Evolutionary conservation across 352 stramenopile genomes (phyloP), one percentile per base, ranked within the genome.

Genomic region (Porosira glacialis): DNA sequence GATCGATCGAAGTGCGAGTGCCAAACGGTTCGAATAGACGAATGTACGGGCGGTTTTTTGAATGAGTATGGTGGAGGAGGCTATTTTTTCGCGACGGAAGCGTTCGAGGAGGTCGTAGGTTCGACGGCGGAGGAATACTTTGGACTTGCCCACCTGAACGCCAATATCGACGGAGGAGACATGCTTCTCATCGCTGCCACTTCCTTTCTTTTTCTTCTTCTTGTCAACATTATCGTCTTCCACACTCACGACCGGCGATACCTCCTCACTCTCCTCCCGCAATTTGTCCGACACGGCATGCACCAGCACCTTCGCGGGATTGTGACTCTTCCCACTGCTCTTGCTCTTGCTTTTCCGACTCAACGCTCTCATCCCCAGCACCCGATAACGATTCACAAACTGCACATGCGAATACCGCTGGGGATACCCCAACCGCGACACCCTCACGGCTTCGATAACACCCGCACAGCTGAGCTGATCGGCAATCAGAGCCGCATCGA

Each of bases 361-460:
- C 17, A 79, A 80, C 30, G 91, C 68, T 19, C 6, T 3, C 3
- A 3, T 4, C 3, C 3, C 39, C 24, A 92, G 70, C 77, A 87
- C 89, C 17, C 87, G 70, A 68, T 92, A 92, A 51, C 86, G 67
- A 53, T 88, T 78, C 55, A 89, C 86, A 59, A 92, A 93, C 8
- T 52, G 65, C 17, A 27, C 79, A 71, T 98, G 95, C 21, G 87
- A 79, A 21, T 98, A 90, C 63, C 96, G 93, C 62, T 98, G 95
- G 10, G 95, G 94, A 79, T 97, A 98, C 0, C 96, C 96, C 24
- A 93, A 87, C n/a, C 94, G 93, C 60, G 95, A 94, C 11, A 98
- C 95, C 39, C 94, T 91, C 24, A 98, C 94, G 13, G 95, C 95
- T 86, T 98, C 95, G 0, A 98, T 86, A 47, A 99, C 95, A 82